Evolutionary conservation across 306 rosid genomes (phyloP).

Genomic region (Benincasa hispida): DNA sequence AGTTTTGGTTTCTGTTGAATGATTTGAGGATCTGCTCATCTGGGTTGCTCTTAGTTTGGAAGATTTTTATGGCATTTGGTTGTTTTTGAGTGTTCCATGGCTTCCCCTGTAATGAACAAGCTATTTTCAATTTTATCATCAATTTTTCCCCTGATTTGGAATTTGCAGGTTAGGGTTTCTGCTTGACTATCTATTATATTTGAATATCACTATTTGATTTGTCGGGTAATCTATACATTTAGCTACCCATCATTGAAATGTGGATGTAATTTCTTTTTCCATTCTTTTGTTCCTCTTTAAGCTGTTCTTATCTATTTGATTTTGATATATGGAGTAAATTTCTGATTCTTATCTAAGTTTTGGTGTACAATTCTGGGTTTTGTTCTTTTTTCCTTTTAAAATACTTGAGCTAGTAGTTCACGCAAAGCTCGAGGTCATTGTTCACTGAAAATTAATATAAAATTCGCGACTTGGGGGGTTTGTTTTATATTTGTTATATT

Average conservation of each 20-base stretch:
- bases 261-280: background rate
- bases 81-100: background rate
- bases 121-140: background rate
- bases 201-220: background rate
- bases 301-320: background rate
- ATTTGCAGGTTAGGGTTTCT: slow-evolving; percentile 3
- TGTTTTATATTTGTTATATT: background rate
- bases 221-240: background rate
- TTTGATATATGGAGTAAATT: background rate
- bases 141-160: background rate
- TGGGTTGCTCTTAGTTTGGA: background rate
- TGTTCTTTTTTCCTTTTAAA: background rate
- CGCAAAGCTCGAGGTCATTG: background rate
- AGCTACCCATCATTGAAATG: background rate
- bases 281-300: background rate
- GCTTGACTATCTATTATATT: background rate
- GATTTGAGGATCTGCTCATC: slow-evolving; percentile 7
- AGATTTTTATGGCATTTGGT: background rate
- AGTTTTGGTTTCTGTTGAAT: background rate
- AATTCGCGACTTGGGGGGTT: background rate
- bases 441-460: background rate
- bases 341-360: background rate
- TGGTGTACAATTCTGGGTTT: background rate
- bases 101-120: background rate
- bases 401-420: background rate